Evolutionary conservation across 139 green algal genomes (phyloP).

Genomic region (Cymbomonas tetramitiformis): DNA sequence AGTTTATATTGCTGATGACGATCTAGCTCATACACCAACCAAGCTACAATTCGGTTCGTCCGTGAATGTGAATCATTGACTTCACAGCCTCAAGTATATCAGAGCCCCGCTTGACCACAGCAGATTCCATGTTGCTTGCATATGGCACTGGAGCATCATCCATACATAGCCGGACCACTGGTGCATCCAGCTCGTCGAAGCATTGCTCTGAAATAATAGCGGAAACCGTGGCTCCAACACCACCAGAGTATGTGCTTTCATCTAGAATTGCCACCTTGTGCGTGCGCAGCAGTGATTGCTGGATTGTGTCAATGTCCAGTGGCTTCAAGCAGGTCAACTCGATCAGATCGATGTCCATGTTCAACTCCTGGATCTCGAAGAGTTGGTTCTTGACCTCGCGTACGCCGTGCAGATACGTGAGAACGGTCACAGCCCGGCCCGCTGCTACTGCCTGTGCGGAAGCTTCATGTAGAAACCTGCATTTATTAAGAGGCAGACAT

Average conservation of each 20-base stretch:
- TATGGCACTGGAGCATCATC: conserved; percentile 20
- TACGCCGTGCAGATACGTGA: conserved; percentile 67
- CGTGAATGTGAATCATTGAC: too few species aligned
- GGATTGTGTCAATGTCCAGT: conserved; percentile 89
- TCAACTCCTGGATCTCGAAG: conserved; percentile 44
- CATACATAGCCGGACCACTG: conserved; percentile 12
- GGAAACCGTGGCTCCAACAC: conserved; percentile 82
- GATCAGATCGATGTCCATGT: conserved; percentile 80
- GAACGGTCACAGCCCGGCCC: conserved; percentile 71
- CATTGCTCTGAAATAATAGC: conserved; percentile 78
- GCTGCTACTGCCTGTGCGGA: neutral
- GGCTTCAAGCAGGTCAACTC: conserved; percentile 93
- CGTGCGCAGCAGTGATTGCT: conserved; percentile 71
- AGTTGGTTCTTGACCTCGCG: conserved; percentile 32
- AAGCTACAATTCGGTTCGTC: too few species aligned
- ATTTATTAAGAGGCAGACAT: conserved; percentile 60
- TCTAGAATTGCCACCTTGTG: conserved; percentile 78
- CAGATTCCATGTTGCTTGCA: conserved; percentile 9
- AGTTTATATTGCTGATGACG: too few species aligned
- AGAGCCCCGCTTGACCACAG: conserved; percentile 10
- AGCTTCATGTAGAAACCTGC: conserved; percentile 59
- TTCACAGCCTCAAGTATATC: conserved; percentile 11
- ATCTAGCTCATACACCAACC: too few species aligned
- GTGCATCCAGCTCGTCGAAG: conserved; percentile 78
- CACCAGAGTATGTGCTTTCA: conserved; percentile 93